Conservation (phyloP, 1,284 basidiomycete species). For the Golubevia sp. region DNA sequence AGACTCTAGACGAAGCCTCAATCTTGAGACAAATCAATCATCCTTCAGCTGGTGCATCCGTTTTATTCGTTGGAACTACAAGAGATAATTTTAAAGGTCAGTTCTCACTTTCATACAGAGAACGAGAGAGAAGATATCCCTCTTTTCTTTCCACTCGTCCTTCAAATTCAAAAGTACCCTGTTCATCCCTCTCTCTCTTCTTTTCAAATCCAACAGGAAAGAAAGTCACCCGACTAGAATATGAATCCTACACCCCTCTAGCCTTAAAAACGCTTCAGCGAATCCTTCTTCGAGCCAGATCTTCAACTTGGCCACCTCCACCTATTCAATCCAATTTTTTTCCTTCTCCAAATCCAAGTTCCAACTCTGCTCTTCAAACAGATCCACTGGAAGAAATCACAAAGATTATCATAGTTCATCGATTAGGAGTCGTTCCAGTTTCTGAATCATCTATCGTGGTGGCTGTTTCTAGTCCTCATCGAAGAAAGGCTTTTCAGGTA, state of each 20-base stretch:
- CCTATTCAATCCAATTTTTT: background rate
- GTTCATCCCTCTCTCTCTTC: background rate
- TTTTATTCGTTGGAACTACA: conserved; percentile 76
- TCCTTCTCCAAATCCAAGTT: background rate
- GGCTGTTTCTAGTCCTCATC: conserved; percentile 81
- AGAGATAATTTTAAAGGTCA: conserved; percentile 69
- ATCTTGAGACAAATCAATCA: conserved; percentile 22
- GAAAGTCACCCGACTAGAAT: conserved; percentile 74
- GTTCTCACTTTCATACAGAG: conserved; percentile 9
- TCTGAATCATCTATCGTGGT: conserved; percentile 82
- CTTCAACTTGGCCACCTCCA: background rate
- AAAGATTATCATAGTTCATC: conserved; percentile 71
- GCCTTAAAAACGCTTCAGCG: conserved; percentile 71
- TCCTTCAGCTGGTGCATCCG: conserved; percentile 51
- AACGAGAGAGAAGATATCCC: background rate
- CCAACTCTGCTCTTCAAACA: background rate
- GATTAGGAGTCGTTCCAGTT: conserved; percentile 77
- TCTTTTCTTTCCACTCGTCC: no score
- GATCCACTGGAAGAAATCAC: conserved; percentile 5
- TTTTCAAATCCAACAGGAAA: conserved; percentile 74
- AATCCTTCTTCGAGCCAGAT: background rate
- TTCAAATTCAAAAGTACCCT: background rate
- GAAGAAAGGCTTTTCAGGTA: conserved; percentile 77
- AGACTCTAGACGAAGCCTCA: conserved; percentile 22
- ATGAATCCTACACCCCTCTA: conserved; percentile 77